Percentiles rank a stretch among this genome's conserved stretches.
Evolutionary conservation across 1,139 yeast species (phyloP).

Genomic region (Hemisphaericaspora xylanilytica): DNA sequence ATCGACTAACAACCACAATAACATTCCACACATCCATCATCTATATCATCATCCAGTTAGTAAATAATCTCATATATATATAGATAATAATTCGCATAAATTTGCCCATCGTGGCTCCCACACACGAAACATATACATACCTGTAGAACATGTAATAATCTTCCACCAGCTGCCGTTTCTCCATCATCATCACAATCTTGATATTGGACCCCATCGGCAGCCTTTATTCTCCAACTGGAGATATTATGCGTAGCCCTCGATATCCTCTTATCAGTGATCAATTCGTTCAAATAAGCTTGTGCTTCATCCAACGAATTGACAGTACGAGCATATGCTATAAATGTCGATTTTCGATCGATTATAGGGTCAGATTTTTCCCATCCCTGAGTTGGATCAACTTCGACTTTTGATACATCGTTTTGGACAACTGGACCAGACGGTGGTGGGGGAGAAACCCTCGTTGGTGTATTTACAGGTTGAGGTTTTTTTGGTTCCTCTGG

Average conservation of each 20-base stretch:
- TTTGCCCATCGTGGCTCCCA: no score
- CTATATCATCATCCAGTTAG: constrained; percentile 25
- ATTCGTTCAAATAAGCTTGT: constrained; percentile 41
- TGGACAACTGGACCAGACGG: constrained; percentile 1
- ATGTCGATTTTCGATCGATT: constrained; percentile 80
- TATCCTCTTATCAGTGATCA: constrained; percentile 66
- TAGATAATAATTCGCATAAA: no score
- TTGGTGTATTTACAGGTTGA: no score
- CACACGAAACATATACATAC: constrained; percentile 37
- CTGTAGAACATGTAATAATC: constrained; percentile 75
- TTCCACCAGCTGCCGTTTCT: constrained; percentile 93
- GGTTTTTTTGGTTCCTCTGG: constrained; percentile 4
- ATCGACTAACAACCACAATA: constrained; percentile 81
- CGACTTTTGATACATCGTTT: constrained; percentile 10
- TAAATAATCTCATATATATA: constrained; percentile 10
- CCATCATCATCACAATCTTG: constrained; percentile 98
- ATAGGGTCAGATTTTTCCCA: constrained; percentile 81
- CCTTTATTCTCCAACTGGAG: constrained; percentile 77
- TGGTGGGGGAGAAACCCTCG: constrained; percentile 8
- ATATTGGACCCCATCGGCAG: constrained; percentile 49
- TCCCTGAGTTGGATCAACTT: constrained; percentile 50
- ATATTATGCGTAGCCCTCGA: constrained; percentile 75
- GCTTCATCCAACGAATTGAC: constrained; percentile 70
- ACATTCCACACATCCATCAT: constrained; percentile 84
- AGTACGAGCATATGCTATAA: constrained; percentile 69